Evolutionary conservation across 345 rosid species (phyloP).

Genomic region (Eucalyptus cloeziana): DNA sequence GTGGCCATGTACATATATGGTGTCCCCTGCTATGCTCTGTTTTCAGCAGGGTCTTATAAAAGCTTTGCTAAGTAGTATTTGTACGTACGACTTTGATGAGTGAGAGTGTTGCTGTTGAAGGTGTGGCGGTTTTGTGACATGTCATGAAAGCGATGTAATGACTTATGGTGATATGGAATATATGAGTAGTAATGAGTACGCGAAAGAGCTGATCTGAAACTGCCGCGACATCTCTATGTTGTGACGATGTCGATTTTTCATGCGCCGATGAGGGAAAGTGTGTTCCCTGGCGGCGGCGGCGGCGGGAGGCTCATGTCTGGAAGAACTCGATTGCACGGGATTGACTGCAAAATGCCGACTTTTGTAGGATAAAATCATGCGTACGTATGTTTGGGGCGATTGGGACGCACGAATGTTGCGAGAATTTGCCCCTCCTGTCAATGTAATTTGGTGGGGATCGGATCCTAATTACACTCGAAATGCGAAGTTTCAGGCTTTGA

Average conservation of each 20-base stretch:
- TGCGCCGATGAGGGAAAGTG: too few species aligned
- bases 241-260: too few species aligned
- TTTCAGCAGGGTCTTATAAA: background rate
- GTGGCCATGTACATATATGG: background rate
- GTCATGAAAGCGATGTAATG: background rate
- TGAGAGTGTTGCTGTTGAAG: background rate
- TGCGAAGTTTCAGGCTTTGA: background rate
- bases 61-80: background rate
- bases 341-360: rapidly evolving
- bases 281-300: too few species aligned
- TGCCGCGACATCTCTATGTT: background rate
- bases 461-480: background rate
- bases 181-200: background rate
- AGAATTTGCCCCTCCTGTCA: background rate
- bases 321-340: background rate
- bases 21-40: background rate
- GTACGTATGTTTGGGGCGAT: background rate
- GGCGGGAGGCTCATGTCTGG: background rate
- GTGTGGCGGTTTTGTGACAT: background rate
- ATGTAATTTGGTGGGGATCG: background rate
- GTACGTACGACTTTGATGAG: background rate
- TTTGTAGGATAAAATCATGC: background rate
- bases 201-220: background rate
- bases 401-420: background rate
- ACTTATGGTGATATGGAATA: background rate